Evolutionary conservation across 495 filamentous ascomycete genomes (phyloP), one percentile per base, ranked within the genome.

Genomic region (Lasiosphaeria miniovina): DNA sequence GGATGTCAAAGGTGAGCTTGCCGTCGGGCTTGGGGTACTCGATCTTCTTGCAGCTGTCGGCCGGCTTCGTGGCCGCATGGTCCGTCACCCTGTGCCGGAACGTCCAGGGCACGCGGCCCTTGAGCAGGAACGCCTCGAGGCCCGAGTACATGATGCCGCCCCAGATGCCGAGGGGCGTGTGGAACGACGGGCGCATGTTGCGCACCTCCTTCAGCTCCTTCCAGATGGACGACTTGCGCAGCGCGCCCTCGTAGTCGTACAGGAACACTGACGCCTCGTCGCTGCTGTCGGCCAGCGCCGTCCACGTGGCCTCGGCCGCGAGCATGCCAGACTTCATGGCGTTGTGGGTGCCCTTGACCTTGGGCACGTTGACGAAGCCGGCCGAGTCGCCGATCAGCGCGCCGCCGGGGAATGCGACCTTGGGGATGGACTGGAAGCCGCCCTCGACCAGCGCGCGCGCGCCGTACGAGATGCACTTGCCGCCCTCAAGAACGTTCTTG

Each of bases 311-410:
- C 71, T 98, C 90, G 11, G 94, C 94, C 10, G 95, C 95, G 17
- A 99, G 79, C 90, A 98, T 99, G 60, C 94, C 94, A 4, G 88
- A 92, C 68, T 90, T 91, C 93, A 99, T 98, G 34, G 94, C 90
- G 15, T 94, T 96, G 74, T 99, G 94, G 6, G 93, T 96, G 62
- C 94, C 94, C 75, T 99, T 99, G 73, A 99, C 90, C 76, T 99
- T 98, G 43, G 94, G 94, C 32, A 99, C 90, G 71, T 99, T 99
- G 69, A 99, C 79, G 71, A 99, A 97, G 10, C 94, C 94, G 40
- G 94, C 94, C 15, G 93, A 92, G 69, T 98, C 95, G 36, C 94
- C 94, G 59, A 99, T 96, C 43, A 99, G 77, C 34, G 95, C 95
- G 50, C 94, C 94, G 48, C 94, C 94, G 32, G 94, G 94, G 76